Evolutionary conservation across 331 rosid species (phyloP).

Genomic region (Ulmus americana): DNA sequence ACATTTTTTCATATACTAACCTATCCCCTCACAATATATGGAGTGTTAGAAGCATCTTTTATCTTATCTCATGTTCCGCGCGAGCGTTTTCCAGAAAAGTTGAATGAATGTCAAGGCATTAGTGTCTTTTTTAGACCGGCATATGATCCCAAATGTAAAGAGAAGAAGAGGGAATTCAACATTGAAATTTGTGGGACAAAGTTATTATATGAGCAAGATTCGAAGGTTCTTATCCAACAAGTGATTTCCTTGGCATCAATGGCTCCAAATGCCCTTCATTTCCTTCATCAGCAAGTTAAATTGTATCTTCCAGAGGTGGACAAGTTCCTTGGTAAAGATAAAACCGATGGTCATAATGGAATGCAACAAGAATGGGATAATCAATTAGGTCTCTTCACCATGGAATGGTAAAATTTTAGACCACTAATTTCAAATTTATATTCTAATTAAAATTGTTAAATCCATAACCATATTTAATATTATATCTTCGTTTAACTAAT

Average conservation of each 20-base stretch:
- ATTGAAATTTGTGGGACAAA: background rate
- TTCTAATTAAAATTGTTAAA: background rate
- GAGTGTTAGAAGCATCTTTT: background rate
- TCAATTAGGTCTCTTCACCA: background rate
- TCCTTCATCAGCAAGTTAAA: background rate
- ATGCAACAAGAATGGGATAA: background rate
- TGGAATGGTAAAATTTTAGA: background rate
- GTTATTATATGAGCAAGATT: constrained; percentile 12
- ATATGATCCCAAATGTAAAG: background rate
- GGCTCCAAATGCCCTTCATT: background rate
- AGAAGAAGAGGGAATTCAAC: background rate
- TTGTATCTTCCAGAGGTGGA: background rate
- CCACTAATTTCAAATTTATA: background rate
- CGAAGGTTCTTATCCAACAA: background rate
- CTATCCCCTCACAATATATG: background rate
- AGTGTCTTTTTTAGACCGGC: background rate
- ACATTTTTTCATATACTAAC: background rate
- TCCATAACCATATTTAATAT: background rate
- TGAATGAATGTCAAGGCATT: background rate
- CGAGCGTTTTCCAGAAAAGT: background rate
- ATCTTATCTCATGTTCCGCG: background rate
- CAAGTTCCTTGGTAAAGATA: background rate
- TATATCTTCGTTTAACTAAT: background rate
- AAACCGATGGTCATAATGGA: background rate
- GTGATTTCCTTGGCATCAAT: background rate